These are phyloP conservation scores for Xylaria sp. DNA, from an alignment of 2,329 filamentous ascomycete species.

Conservation along the genomic window DNA sequence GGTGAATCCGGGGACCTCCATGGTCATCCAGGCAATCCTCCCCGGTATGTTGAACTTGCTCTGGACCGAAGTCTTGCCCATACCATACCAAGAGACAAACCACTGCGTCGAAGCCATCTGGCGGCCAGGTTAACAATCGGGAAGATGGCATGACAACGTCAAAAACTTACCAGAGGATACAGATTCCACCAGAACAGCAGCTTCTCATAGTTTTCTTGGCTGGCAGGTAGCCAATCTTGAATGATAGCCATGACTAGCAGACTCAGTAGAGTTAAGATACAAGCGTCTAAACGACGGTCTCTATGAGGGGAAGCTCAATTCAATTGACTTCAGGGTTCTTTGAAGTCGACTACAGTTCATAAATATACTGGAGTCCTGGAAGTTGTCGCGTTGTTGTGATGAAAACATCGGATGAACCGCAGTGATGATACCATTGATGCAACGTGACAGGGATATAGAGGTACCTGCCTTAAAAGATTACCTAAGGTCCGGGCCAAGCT, in stretches of 20 bases:
- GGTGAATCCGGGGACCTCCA: conserved; percentile 81
- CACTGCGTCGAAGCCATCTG: conserved; percentile 77
- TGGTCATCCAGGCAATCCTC: conserved; percentile 81
- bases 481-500: too few species aligned
- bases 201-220: conserved; percentile 58
- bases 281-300: neutral
- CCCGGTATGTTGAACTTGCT: conserved; percentile 86
- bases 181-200: conserved; percentile 57
- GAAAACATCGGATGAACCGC: neutral
- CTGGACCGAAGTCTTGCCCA: conserved; percentile 84
- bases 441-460: neutral
- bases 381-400: neutral
- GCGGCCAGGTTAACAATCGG: conserved; percentile 5
- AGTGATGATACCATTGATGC: neutral
- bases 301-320: too few species aligned
- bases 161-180: conserved; percentile 53
- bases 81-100: conserved; percentile 78
- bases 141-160: neutral
- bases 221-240: conserved; percentile 60
- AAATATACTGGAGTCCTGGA: neutral
- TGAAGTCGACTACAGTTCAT: neutral
- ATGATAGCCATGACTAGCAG: conserved; percentile 48
- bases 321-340: neutral
- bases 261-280: neutral
- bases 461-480: too few species aligned